Base-by-base conservation (phyloP, 2,329 filamentous ascomycete genomes). In the Arthrobotrys sphaeroides region DNA sequence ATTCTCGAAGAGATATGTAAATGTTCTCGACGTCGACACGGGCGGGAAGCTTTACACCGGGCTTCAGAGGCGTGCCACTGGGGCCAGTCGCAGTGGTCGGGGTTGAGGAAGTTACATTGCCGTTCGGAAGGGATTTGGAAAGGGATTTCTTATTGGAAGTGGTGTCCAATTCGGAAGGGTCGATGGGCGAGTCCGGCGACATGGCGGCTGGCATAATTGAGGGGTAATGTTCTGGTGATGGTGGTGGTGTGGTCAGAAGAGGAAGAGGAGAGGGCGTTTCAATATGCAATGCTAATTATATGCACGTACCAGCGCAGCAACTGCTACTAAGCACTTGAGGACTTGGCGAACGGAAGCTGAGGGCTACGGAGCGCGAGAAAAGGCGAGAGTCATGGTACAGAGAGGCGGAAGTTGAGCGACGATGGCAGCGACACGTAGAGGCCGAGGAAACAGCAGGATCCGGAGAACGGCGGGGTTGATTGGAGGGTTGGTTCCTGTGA, bases 11-110 rank as follows among this genome's bases (percentile, higher is more conserved):
- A 20, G 73, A 61, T 5, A 65, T 60, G 53, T 77, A 77, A 31
- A 77, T 67, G n/a, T 77, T 70, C 26, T 77, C 73, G 66, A 77
- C 73, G 43, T 77, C 73, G 60, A 77, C 67, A 40, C 73, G 73
- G 13, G 73, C 66, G 16, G 72, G 72, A 9, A 75, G 72, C 64
- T 75, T 75, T 22, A 75, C 64, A 24, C 72, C 72, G 18, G 72
- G 72, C 38, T 75, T 75, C 33, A 75, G 33, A 65, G 72, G 64
- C 33, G 72, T 68, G 28, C 40, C 55, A 13, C 59, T 24, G 12
- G 72, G 72, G 31, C 47, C 72, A 13, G 64, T 69, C 28, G 62
- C 62, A 33, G 72, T 75, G 38, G 64, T 75, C 9, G 72, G 72
- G 18, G 72, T 75, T 7, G 61, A 67, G n/a, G 69, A 36, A n/a